A percentile compares a stretch with the other conserved stretches of the same genome.
Evolutionary conservation across 2,329 filamentous ascomycete species (phyloP).

Genomic region (Cadophora sp.): DNA sequence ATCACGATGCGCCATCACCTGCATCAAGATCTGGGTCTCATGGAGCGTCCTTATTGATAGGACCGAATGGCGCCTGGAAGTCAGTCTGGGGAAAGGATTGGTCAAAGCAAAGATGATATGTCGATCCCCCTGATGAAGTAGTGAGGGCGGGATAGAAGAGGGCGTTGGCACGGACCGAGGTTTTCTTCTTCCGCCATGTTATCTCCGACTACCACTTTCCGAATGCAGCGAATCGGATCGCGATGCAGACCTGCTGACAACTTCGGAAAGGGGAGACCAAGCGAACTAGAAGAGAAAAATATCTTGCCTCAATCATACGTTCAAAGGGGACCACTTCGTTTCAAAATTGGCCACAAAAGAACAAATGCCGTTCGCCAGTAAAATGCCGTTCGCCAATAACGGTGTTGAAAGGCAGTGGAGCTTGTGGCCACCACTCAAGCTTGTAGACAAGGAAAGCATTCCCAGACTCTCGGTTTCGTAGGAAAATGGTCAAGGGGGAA

Average conservation of each 20-base stretch:
- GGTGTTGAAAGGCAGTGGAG: background rate
- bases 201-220: conserved; percentile 11
- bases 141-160: background rate
- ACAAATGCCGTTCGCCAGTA: background rate
- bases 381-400: too few species aligned
- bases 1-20: conserved; percentile 25
- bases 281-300: background rate
- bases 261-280: background rate
- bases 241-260: background rate
- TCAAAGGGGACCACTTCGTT: background rate
- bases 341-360: background rate
- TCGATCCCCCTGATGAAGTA: conserved; percentile 18
- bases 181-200: background rate
- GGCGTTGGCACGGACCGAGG: conserved; percentile 21
- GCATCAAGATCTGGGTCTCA: conserved; percentile 10
- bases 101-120: conserved; percentile 17
- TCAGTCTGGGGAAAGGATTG: conserved; percentile 16
- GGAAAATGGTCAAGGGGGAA: background rate
- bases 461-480: background rate
- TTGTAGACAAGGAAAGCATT: background rate
- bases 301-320: background rate
- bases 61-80: conserved; percentile 24
- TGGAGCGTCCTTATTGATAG: conserved; percentile 1
- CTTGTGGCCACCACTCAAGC: background rate
- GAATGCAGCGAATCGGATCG: conserved; percentile 12